Conservation (phyloP, 1,139 yeast genomes). For the Saccharomyces hybrid region DNA sequence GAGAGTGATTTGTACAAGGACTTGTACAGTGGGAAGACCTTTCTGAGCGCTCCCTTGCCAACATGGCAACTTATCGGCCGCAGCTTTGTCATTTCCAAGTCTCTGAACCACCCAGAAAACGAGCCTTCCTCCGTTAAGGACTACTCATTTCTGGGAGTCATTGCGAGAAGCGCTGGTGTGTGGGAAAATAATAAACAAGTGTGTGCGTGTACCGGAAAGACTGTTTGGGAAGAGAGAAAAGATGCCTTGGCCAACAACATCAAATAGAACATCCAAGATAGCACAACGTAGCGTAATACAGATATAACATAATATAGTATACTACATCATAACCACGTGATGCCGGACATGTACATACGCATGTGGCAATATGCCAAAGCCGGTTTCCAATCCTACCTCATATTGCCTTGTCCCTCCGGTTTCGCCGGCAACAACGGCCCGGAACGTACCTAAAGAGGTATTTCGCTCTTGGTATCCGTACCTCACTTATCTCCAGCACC, state of each 20-base stretch:
- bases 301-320: not conserved
- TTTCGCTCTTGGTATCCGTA: not conserved
- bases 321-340: not conserved
- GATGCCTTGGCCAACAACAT: slow-evolving; percentile 45
- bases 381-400: not conserved
- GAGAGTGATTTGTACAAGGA: slow-evolving; percentile 30
- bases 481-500: not conserved
- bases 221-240: slow-evolving; percentile 88
- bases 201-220: slow-evolving; percentile 91
- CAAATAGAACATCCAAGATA: slow-evolving; percentile 6
- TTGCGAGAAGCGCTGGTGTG: slow-evolving; percentile 93
- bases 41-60: slow-evolving; percentile 49
- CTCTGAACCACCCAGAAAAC: slow-evolving; percentile 6
- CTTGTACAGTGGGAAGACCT: slow-evolving; percentile 49
- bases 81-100: slow-evolving; percentile 54
- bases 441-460: not conserved
- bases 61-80: slow-evolving; percentile 73
- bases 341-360: not conserved
- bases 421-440: not conserved
- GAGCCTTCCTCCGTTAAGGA: slow-evolving; percentile 34
- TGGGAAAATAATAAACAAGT: slow-evolving; percentile 95
- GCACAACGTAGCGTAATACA: not conserved
- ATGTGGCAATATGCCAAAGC: not conserved
- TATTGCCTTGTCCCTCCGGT: not conserved
- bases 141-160: slow-evolving; percentile 64